Conservation (phyloP, 2,329 filamentous ascomycete genomes). For the Aspergillus ruber region DNA sequence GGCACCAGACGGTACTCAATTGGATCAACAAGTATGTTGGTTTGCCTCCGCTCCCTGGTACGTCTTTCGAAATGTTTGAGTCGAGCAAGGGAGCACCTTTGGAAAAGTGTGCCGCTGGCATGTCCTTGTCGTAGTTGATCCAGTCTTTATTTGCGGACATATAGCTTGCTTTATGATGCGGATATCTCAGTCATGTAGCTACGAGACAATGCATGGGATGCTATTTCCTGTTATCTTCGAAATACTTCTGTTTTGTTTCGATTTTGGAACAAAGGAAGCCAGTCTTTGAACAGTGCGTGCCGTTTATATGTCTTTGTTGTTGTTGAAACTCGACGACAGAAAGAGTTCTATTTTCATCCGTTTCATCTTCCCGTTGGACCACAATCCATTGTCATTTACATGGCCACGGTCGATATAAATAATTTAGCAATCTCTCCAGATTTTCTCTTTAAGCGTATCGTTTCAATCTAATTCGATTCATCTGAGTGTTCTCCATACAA, state of each 20-base stretch:
- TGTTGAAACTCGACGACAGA: neutral
- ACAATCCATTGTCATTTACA: neutral
- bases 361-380: slow-evolving; percentile 3
- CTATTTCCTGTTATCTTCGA: neutral
- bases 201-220: neutral
- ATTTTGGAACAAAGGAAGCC: slow-evolving; percentile 1
- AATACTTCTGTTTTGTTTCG: neutral
- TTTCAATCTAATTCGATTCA: too few relatives aligned
- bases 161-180: neutral
- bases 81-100: slow-evolving; percentile 3
- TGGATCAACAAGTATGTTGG: slow-evolving; percentile 63
- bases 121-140: neutral
- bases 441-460: too few relatives aligned
- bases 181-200: neutral
- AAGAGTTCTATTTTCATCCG: slow-evolving; percentile 2
- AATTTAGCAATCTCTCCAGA: too few relatives aligned
- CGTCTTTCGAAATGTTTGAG: slow-evolving; percentile 13
- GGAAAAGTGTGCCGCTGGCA: slow-evolving; percentile 11
- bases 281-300: neutral
- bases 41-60: slow-evolving; percentile 39
- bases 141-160: neutral
- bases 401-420: neutral
- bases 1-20: slow-evolving; percentile 78
- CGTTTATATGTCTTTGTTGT: too few relatives aligned
- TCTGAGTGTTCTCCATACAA: too few relatives aligned